These are phyloP conservation scores for Biscutella laevigata DNA, from an alignment of 441 rosid species.

Conservation along the genomic window DNA sequence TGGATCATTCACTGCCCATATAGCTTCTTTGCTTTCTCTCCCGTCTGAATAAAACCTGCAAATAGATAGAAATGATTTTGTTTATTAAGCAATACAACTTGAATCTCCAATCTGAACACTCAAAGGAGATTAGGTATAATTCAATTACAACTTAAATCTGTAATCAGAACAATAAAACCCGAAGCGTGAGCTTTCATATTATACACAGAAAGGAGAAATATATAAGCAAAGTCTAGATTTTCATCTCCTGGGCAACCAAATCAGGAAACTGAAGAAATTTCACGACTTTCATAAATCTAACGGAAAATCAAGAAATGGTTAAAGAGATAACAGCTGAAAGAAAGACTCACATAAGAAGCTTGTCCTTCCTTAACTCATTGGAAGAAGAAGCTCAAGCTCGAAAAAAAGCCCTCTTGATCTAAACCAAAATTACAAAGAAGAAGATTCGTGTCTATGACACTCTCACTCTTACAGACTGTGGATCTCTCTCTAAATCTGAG, in stretches of 20 bases:
- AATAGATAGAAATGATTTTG: not conserved
- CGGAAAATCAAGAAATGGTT: not conserved
- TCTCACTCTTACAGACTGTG: conserved; percentile 11
- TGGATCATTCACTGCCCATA: conserved; percentile 43
- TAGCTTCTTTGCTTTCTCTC: conserved; percentile 35
- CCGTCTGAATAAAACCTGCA: conserved; percentile 67
- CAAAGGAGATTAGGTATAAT: not conserved
- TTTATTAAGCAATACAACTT: not conserved
- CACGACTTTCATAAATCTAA: conserved; percentile 12
- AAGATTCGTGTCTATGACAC: conserved; percentile 12
- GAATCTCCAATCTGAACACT: not conserved
- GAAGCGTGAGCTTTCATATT: conserved; percentile 3
- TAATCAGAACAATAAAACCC: too few species aligned
- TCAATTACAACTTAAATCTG: too few species aligned
- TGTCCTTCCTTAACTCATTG: conserved; percentile 65
- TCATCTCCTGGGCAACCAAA: conserved; percentile 13
- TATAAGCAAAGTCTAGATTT: conserved; percentile 12
- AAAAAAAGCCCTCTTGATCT: conserved; percentile 10
- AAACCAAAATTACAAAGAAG: not conserved
- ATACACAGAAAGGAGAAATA: not conserved
- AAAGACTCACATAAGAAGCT: conserved; percentile 48
- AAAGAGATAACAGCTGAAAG: not conserved
- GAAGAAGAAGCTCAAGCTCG: conserved; percentile 16
- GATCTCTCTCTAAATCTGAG: conserved; percentile 22
- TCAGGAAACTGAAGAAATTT: not conserved